Percentiles rank a stretch among this genome's conserved stretches.
These are phyloP conservation scores for Apodospora peruviana DNA, from an alignment of 495 filamentous ascomycete species.

Conservation along the genomic window DNA sequence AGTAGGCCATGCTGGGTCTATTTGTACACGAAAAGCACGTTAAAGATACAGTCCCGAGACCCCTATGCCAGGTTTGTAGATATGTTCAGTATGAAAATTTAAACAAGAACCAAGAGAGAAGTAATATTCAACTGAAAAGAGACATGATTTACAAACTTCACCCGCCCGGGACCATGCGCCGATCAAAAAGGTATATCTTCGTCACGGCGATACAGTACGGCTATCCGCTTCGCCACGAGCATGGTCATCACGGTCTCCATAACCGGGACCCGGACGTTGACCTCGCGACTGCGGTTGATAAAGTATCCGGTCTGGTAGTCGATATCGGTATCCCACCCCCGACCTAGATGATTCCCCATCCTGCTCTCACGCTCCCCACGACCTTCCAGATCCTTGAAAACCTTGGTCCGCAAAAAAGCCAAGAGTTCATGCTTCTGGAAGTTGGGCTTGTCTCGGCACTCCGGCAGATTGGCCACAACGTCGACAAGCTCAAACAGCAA, in stretches of 20 bases:
- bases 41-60: no score
- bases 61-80: no score
- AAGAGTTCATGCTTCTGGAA: conserved; percentile 51
- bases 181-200: conserved; percentile 23
- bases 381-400: conserved; percentile 29
- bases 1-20: no score
- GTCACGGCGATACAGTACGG: conserved; percentile 8
- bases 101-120: no score
- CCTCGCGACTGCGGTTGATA: conserved; percentile 58
- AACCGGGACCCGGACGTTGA: conserved; percentile 57
- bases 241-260: conserved; percentile 41
- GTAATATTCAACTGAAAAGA: no score
- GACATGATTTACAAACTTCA: no score
- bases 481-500: conserved; percentile 48
- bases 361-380: conserved; percentile 51
- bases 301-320: conserved; percentile 83
- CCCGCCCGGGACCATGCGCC: no score
- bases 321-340: conserved; percentile 59
- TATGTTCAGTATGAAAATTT: no score
- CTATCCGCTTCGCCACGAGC: conserved; percentile 30
- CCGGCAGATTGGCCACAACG: conserved; percentile 42
- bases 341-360: conserved; percentile 57
- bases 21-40: no score
- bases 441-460: conserved; percentile 57
- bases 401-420: conserved; percentile 41